phyloP scores from a whole-genome alignment of 2,329 filamentous ascomycete genomes.

The Fusarium circinatum region DNA sequence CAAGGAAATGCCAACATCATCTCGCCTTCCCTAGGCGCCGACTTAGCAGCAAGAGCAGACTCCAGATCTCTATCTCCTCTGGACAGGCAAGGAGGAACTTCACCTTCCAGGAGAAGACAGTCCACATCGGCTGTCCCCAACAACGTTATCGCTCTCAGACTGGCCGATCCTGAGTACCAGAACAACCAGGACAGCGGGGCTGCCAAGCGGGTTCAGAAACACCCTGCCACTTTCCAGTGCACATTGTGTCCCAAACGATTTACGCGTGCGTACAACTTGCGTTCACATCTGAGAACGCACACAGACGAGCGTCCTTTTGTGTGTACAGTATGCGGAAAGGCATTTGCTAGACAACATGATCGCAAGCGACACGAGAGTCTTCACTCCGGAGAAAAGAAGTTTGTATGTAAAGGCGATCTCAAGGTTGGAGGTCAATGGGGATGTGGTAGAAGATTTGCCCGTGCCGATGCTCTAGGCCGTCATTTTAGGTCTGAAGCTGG shows the following conservation, averaged over 20 bases:
- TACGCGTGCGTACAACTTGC: conserved; percentile 94
- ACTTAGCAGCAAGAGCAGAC: conserved; percentile 56
- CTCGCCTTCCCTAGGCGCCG: conserved; percentile 62
- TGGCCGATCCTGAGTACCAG: conserved; percentile 88
- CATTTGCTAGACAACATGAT: conserved; percentile 96
- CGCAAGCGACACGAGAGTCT: conserved; percentile 96
- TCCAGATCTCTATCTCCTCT: conserved; percentile 69
- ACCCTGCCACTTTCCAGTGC: conserved; percentile 97
- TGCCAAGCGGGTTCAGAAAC: conserved; percentile 91
- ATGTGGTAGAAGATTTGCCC: conserved; percentile 90
- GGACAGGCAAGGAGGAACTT: conserved; percentile 59
- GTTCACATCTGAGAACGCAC: conserved; percentile 94
- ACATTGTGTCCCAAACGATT: conserved; percentile 93
- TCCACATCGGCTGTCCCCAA: conserved; percentile 72
- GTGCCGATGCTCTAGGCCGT: conserved; percentile 91
- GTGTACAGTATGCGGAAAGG: conserved; percentile 95
- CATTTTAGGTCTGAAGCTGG: conserved; percentile 97
- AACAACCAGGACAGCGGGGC: conserved; percentile 69
- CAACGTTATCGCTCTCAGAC: conserved; percentile 81
- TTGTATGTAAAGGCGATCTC: conserved; percentile 92
- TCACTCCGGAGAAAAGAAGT: conserved; percentile 98
- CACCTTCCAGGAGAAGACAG: conserved; percentile 59
- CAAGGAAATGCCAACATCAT: conserved; percentile 55
- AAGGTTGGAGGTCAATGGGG: conserved; percentile 89
- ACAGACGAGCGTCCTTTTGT: conserved; percentile 98